Conservation (phyloP, 371 early-diverging fungal species). For the Syncephalastrum contaminatum region DNA sequence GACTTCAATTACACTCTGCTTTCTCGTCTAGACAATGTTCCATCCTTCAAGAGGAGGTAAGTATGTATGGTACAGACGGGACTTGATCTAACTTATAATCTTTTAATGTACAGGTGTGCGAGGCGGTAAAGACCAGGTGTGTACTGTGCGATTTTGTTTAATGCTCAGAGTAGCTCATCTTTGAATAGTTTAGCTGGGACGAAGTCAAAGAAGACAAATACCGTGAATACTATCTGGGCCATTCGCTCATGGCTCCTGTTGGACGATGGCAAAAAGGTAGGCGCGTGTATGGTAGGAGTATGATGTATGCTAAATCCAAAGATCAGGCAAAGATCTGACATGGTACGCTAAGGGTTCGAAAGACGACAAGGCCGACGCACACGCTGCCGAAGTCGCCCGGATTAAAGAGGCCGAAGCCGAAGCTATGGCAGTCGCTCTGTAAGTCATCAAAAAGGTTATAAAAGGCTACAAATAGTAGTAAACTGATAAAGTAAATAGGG, state of each 20-base stretch:
- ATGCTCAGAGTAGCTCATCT: slow-evolving; percentile 1
- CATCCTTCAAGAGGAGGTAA: slow-evolving; percentile 55
- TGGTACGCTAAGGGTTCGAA: slow-evolving; percentile 73
- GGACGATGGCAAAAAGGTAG: slow-evolving; percentile 67
- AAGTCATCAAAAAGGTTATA: slow-evolving; percentile 18
- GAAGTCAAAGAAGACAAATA: slow-evolving; percentile 83
- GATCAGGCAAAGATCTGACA: slow-evolving; percentile 65
- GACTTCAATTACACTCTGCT: no score
- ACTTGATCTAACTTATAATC: background rate
- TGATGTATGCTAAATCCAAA: background rate
- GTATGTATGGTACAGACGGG: background rate
- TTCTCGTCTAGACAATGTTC: slow-evolving; percentile 25
- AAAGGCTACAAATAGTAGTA: background rate
- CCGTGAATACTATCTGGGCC: slow-evolving; percentile 86
- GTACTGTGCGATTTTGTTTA: background rate
- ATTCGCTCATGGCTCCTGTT: slow-evolving; percentile 81
- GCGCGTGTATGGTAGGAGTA: background rate
- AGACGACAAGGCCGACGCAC: slow-evolving; percentile 24
- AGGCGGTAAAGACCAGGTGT: slow-evolving; percentile 64
- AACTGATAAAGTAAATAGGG: slow-evolving; percentile 24
- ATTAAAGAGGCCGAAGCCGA: slow-evolving; percentile 81
- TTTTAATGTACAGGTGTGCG: slow-evolving; percentile 46
- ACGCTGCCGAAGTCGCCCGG: slow-evolving; percentile 51
- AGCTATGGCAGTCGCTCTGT: slow-evolving; percentile 78
- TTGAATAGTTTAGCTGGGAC: slow-evolving; percentile 54